Conservation (phyloP, 352 stramenopile genomes). For the Aphanomyces astaci region DNA sequence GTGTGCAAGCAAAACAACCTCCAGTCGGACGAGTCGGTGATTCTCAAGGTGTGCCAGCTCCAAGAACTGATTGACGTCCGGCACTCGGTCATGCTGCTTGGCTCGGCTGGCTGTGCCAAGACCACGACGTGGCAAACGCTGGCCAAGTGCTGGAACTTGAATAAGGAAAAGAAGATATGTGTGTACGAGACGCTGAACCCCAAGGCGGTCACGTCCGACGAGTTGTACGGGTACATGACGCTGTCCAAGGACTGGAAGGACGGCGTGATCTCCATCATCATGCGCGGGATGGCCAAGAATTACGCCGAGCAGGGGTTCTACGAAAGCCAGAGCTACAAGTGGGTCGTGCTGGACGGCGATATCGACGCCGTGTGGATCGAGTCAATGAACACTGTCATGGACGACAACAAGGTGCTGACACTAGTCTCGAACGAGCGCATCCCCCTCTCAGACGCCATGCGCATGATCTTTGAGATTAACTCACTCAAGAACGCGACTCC, state of each 20-base stretch:
- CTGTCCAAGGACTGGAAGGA: slow-evolving; percentile 88
- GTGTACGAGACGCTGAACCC: slow-evolving; percentile 86
- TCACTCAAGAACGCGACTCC: slow-evolving; percentile 83
- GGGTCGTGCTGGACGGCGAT: slow-evolving; percentile 81
- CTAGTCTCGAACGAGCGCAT: slow-evolving; percentile 86
- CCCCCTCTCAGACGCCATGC: slow-evolving; percentile 70
- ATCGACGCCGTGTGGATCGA: slow-evolving; percentile 88
- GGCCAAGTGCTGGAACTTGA: slow-evolving; percentile 81
- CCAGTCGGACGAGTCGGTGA: slow-evolving; percentile 79
- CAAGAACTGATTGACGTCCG: slow-evolving; percentile 84
- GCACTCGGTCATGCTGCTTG: slow-evolving; percentile 82
- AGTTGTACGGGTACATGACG: slow-evolving; percentile 91
- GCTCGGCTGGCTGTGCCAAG: slow-evolving; percentile 73
- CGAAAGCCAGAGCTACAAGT: slow-evolving; percentile 89
- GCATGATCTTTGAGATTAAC: slow-evolving; percentile 89
- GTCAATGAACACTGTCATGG: slow-evolving; percentile 97
- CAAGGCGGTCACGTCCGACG: slow-evolving; percentile 83
- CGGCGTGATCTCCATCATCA: slow-evolving; percentile 84
- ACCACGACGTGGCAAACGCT: slow-evolving; percentile 81
- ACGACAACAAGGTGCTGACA: slow-evolving; percentile 95
- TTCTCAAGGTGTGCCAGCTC: slow-evolving; percentile 81
- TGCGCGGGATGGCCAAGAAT: slow-evolving; percentile 87
- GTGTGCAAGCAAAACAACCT: slow-evolving; percentile 87
- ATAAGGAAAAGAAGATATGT: slow-evolving; percentile 83
- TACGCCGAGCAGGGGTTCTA: slow-evolving; percentile 90